Conservation (phyloP, 129 eudicot genomes). For the Calendula officinalis region DNA sequence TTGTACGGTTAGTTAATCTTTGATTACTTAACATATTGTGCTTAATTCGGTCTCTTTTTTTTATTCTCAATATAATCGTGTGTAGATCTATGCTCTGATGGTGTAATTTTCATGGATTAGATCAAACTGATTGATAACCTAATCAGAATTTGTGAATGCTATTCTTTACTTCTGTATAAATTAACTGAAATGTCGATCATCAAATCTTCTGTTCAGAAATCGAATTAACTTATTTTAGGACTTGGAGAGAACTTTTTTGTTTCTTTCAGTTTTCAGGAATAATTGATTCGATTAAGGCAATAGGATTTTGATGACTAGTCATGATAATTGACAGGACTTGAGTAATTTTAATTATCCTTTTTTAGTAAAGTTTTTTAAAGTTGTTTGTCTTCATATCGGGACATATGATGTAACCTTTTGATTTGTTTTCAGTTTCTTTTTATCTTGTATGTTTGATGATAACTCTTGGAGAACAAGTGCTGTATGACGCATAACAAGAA, state of each 20-base stretch:
- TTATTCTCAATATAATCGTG: constrained; percentile 21
- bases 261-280: too few species aligned
- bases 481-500: constrained; percentile 10
- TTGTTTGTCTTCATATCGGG: constrained; percentile 22
- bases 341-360: constrained; percentile 13
- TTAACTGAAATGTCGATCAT: constrained; percentile 3
- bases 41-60: constrained; percentile 10
- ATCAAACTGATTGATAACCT: constrained; percentile 33
- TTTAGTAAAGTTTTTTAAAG: constrained; percentile 6
- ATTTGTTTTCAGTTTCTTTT: neutral
- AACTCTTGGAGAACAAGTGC: neutral
- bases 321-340: constrained; percentile 6
- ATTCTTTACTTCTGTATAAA: neutral
- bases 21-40: neutral
- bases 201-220: neutral
- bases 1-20: constrained; percentile 37
- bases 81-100: constrained; percentile 50
- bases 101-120: constrained; percentile 24
- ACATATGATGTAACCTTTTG: constrained; percentile 11
- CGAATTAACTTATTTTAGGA: constrained; percentile 1
- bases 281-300: too few species aligned
- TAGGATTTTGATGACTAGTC: neutral
- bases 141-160: constrained; percentile 7
- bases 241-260: too few species aligned
- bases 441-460: constrained; percentile 11